These are phyloP conservation scores for Gracilaria gracilis DNA, from an alignment of 23 red algal genomes.

Conservation along the genomic window DNA sequence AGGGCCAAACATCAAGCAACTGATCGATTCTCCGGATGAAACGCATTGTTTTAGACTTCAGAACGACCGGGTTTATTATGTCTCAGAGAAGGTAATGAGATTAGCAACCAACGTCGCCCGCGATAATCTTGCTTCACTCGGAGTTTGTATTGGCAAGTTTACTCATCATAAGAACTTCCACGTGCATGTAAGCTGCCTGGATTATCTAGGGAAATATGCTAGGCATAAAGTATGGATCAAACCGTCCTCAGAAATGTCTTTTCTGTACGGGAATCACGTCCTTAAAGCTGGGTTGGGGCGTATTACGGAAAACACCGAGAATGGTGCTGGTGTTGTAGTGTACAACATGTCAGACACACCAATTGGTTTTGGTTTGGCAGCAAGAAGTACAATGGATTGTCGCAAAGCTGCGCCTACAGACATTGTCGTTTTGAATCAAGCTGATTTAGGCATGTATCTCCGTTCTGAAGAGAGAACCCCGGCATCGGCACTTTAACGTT, in stretches of 20 bases:
- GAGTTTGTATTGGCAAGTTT: conserved; percentile 96
- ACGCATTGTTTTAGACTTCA: conserved; percentile 90
- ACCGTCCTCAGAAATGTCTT: conserved; percentile 93
- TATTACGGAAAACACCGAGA: conserved; percentile 86
- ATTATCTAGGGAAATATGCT: conserved; percentile 80
- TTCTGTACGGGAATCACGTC: conserved; percentile 97
- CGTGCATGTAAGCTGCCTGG: conserved; percentile 82
- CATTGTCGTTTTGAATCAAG: conserved; percentile 96
- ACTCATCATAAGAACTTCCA: conserved; percentile 97
- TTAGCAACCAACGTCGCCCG: conserved; percentile 75
- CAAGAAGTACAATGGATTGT: conserved; percentile 77
- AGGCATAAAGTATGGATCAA: conserved; percentile 97
- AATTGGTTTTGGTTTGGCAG: conserved; percentile 93
- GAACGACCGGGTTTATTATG: conserved; percentile 96
- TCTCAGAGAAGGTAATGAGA: conserved; percentile 74
- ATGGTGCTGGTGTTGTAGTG: conserved; percentile 84
- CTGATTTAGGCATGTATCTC: conserved; percentile 93
- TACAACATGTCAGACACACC: conserved; percentile 90
- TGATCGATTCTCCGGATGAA: conserved; percentile 76
- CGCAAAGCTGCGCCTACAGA: conserved; percentile 87
- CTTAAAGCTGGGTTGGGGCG: conserved; percentile 88
- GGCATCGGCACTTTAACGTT: conserved; percentile 75
- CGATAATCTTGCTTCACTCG: conserved; percentile 78
- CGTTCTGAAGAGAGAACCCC: conserved; percentile 82
- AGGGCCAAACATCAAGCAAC: conserved; percentile 88